A percentile compares a stretch with the other conserved stretches of the same genome.
These are phyloP conservation scores for Trichosporon sp. DNA, from an alignment of 1,284 basidiomycete genomes.

Conservation along the genomic window DNA sequence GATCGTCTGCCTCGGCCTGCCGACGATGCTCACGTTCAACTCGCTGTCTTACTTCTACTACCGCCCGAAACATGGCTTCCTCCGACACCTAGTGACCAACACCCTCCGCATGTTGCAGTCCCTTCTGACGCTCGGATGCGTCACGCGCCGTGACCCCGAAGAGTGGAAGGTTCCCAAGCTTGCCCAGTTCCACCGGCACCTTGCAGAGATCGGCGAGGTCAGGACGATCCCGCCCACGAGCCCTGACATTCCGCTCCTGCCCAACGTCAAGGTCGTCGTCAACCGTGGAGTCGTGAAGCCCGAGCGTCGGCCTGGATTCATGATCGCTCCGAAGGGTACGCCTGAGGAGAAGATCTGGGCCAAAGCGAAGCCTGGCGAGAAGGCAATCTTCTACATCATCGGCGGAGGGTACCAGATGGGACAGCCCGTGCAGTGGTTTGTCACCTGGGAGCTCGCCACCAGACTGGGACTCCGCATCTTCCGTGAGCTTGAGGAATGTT, in stretches of 20 bases:
- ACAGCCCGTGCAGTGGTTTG: slow-evolving; percentile 25
- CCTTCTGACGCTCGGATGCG: slow-evolving; percentile 11
- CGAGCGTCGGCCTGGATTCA: slow-evolving; percentile 19
- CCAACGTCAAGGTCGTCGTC: slow-evolving; percentile 4
- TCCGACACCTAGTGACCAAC: slow-evolving; percentile 22
- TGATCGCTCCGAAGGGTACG: slow-evolving; percentile 27
- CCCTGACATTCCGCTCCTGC: slow-evolving; percentile 13
- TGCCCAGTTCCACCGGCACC: slow-evolving; percentile 3
- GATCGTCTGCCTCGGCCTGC: slow-evolving; percentile 21
- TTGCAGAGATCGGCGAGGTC: slow-evolving; percentile 22
- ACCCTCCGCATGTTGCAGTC: slow-evolving; percentile 11
- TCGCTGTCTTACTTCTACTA: slow-evolving; percentile 17
- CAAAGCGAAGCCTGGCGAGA: slow-evolving; percentile 24
- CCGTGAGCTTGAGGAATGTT: not conserved
- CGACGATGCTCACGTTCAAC: slow-evolving; percentile 18
- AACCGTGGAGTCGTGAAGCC: slow-evolving; percentile 22
- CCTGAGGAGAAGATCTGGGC: slow-evolving; percentile 22
- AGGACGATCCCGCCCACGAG: slow-evolving; percentile 21
- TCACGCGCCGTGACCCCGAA: slow-evolving; percentile 19
- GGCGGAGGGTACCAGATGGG: slow-evolving; percentile 29
- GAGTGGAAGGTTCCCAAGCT: slow-evolving; percentile 19
- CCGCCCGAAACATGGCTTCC: slow-evolving; percentile 22
- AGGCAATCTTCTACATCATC: slow-evolving; percentile 27
- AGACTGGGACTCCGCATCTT: slow-evolving; percentile 9
- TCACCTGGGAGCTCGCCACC: slow-evolving; percentile 19